Evolutionary conservation across 1,284 basidiomycete genomes (phyloP), one percentile per base, ranked within the genome.

Genomic region (Sporisorium exsertum): DNA sequence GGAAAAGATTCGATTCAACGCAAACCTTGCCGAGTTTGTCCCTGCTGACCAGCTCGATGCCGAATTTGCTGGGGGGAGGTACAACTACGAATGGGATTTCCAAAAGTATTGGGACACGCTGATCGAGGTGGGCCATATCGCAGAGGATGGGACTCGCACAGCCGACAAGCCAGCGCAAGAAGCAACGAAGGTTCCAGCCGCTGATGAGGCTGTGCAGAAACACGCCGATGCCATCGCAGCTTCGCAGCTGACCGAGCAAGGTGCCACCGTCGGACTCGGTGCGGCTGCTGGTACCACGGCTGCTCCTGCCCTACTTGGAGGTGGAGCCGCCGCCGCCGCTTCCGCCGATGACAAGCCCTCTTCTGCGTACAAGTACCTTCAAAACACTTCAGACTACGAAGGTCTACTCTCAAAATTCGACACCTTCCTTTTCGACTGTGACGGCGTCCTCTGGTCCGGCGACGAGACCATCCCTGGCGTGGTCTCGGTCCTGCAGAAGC

Each of bases 381-480:
- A 72, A 20, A 66, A 52, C 27, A 46, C 42, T 18, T 29, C 63
- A 13, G 72, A 80, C 20, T 79, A 75, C 72, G 75, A 68, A n/a
- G 43, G 58, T 6, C 69, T 85, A 12, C 47, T 85, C 26, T 56
- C 65, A 27, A 58, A 63, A 8, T 83, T 84, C 71, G 83, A 85
- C 72, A 83, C 78, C 9, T 85, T 81, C 64, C 75, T 85, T 22
- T 85, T 85, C 49, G 97, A 99, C 87, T 99, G 95, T 85, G 96
- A 99, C 85, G 96, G 96, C 24, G 96, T 87, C 1, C 77, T 87
- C 18, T 97, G 52, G 89, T 97, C 62, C 93, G 96, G 94, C n/a
- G 91, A 94, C 35, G 81, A 81, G 16, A 68, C 72, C 12, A 81
- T 85, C 22, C 72, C 79, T 3, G 77, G 78, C 15, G 79, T 73